phyloP scores from a whole-genome alignment of 2,329 filamentous ascomycete species.

The Sphaerulina vaccinii region DNA sequence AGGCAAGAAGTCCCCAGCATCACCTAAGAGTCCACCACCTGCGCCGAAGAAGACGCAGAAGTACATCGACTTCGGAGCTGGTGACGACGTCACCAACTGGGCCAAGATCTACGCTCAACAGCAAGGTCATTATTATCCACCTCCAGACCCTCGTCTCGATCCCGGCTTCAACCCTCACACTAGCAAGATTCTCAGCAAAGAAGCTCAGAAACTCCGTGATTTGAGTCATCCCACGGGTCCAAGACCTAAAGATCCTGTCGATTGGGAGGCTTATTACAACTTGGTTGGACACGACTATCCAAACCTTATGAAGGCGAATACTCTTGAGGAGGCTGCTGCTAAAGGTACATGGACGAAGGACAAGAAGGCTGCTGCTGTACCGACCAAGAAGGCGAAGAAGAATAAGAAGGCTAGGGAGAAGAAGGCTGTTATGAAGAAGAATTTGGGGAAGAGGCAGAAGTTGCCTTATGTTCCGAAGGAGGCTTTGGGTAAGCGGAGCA shows the following conservation, averaged over 20 bases:
- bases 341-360: background rate
- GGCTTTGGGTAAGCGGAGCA: background rate
- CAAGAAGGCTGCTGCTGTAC: no score
- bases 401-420: conserved; percentile 3
- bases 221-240: no score
- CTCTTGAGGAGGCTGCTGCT: background rate
- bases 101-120: background rate
- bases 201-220: no score
- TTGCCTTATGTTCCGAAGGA: background rate
- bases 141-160: no score
- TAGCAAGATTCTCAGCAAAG: no score
- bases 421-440: conserved; percentile 2
- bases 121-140: background rate
- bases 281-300: no score
- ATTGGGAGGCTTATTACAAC: no score
- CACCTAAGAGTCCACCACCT: background rate
- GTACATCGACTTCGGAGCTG: background rate
- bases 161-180: no score
- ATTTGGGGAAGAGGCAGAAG: conserved; percentile 1
- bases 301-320: no score
- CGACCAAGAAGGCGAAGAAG: conserved; percentile 8
- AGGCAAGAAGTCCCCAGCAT: background rate
- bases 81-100: background rate
- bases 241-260: no score
- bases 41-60: background rate